phyloP scores from a whole-genome alignment of 495 filamentous ascomycete genomes.

The Chaetomium tenue region DNA sequence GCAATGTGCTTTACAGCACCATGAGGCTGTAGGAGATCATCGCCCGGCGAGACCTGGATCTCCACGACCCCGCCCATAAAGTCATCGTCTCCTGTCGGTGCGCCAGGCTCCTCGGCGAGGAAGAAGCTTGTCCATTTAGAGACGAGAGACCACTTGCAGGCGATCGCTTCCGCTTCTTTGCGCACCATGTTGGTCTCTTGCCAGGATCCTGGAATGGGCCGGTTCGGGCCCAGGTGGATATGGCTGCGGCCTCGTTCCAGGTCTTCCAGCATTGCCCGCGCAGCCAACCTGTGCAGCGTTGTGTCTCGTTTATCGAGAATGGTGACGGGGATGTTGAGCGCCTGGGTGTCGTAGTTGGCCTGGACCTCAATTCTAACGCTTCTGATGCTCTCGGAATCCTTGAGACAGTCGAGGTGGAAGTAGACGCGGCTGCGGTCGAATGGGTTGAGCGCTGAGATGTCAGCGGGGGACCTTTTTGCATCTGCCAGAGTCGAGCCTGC shows the following conservation, averaged over 20 bases:
- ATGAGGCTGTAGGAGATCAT: conserved; percentile 11
- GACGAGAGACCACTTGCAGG: conserved; percentile 24
- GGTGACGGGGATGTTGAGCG: conserved; percentile 3
- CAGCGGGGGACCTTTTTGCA: conserved; percentile 19
- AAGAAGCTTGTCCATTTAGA: conserved; percentile 29
- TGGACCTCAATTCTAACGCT: background rate
- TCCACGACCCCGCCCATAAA: conserved; percentile 2
- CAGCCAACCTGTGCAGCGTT: conserved; percentile 23
- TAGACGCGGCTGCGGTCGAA: conserved; percentile 22
- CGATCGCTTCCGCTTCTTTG: conserved; percentile 19
- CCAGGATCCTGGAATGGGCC: conserved; percentile 1
- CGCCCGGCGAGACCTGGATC: background rate
- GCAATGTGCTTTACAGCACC: background rate
- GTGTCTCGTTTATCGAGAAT: conserved; percentile 12
- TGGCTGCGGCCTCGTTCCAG: conserved; percentile 22
- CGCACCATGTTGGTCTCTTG: conserved; percentile 10
- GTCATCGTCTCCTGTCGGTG: background rate
- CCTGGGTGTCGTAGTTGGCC: background rate
- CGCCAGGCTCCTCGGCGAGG: conserved; percentile 17
- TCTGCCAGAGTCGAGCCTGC: conserved; percentile 2
- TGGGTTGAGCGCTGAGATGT: conserved; percentile 18
- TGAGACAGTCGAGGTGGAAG: conserved; percentile 14
- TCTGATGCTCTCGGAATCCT: background rate
- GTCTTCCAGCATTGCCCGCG: conserved; percentile 23
- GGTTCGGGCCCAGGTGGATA: conserved; percentile 12